Conservation (phyloP, 176 grass and related monocot species). For the Eragrostis nindensis region DNA sequence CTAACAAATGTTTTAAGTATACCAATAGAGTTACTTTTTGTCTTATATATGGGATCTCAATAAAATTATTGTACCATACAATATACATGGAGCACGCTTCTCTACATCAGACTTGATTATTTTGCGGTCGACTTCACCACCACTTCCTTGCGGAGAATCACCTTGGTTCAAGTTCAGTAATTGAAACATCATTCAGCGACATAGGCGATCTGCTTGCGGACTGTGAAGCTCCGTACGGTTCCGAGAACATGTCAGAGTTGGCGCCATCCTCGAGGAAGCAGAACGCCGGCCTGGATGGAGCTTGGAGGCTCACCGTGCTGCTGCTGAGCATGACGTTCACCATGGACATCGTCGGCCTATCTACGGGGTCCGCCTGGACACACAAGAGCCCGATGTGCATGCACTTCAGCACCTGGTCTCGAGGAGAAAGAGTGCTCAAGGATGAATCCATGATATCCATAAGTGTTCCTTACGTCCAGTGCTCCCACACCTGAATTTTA, state of each 20-base stretch:
- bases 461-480: conserved; percentile 57
- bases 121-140: background rate
- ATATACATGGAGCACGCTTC: background rate
- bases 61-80: no score
- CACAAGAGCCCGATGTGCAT: conserved; percentile 72
- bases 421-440: conserved; percentile 38
- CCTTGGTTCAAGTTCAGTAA: conserved; percentile 63
- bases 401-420: conserved; percentile 53
- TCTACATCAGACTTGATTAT: background rate
- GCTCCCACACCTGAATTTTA: conserved; percentile 55
- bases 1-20: no score
- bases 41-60: no score
- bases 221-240: background rate
- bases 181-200: conserved; percentile 60
- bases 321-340: no score
- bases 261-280: conserved; percentile 42
- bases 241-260: conserved; percentile 13
- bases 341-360: conserved; percentile 65
- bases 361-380: conserved; percentile 57
- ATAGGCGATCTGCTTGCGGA: conserved; percentile 28
- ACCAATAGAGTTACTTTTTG: no score
- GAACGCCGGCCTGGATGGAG: conserved; percentile 59
- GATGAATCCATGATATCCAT: conserved; percentile 48
- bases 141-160: conserved; percentile 13
- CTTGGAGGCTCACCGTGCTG: no score